These are phyloP conservation scores for Monosporozyma aquatica DNA, from an alignment of 805 yeast species.

Conservation along the genomic window DNA sequence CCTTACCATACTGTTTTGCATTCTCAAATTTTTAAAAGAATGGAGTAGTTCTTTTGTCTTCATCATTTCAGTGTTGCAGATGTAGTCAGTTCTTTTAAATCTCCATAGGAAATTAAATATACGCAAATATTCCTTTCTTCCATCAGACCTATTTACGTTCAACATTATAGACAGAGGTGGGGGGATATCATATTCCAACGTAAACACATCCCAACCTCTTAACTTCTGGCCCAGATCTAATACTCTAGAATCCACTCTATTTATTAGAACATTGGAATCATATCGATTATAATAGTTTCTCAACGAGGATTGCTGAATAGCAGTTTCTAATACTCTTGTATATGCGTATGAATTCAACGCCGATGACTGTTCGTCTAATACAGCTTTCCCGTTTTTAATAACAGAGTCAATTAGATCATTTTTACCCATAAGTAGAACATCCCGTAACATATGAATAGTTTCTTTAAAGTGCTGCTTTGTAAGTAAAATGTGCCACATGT, in stretches of 20 bases:
- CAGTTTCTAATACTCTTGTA: slow-evolving; percentile 53
- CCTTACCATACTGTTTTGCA: slow-evolving; percentile 20
- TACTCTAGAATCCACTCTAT: slow-evolving; percentile 72
- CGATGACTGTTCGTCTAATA: slow-evolving; percentile 54
- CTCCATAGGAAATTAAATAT: slow-evolving; percentile 84
- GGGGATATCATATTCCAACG: slow-evolving; percentile 61
- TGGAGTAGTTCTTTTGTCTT: slow-evolving; percentile 29
- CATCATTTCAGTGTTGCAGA: slow-evolving; percentile 44
- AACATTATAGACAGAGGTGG: slow-evolving; percentile 49
- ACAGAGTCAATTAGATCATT: slow-evolving; percentile 77
- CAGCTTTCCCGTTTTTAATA: slow-evolving; percentile 42
- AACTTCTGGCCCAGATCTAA: slow-evolving; percentile 65
- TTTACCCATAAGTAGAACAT: slow-evolving; percentile 57
- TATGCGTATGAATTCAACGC: slow-evolving; percentile 56
- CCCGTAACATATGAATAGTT: slow-evolving; percentile 56
- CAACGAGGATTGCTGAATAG: slow-evolving; percentile 49
- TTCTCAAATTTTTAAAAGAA: slow-evolving; percentile 18
- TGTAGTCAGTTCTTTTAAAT: slow-evolving; percentile 50
- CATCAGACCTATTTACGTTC: slow-evolving; percentile 36
- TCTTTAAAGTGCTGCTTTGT: slow-evolving; percentile 39
- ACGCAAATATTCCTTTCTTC: slow-evolving; percentile 55
- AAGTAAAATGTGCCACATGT: slow-evolving; percentile 42
- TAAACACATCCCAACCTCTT: slow-evolving; percentile 87
- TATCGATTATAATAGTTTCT: slow-evolving; percentile 31
- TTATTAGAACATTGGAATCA: slow-evolving; percentile 34